Base-by-base conservation (phyloP, 176 grass and related monocot species). In the Avena atlantica region DNA sequence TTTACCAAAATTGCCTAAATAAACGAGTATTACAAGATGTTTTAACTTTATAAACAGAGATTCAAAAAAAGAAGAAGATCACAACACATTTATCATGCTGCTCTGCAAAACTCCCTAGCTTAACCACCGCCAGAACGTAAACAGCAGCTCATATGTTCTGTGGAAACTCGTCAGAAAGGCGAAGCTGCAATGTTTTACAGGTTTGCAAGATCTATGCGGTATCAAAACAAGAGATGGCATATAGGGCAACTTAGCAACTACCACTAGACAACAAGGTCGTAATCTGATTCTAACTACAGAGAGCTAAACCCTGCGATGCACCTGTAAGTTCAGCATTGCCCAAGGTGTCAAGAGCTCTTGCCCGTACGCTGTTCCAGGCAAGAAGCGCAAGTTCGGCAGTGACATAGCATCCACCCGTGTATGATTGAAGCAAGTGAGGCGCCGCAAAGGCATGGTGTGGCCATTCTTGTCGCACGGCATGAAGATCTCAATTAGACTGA, bases 101-200 rank as follows among this genome's bases (percentile, higher is more conserved):
- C 12, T 48, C 9, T 23, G 52, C 72, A 77, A 7, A 34, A 9
- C 21, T 75, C 70, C 9, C 9, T 63, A 74, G 2, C 17, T 16
- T 63, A 84, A 74, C 87, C 31, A 75, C 24, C 37, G 24, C 56
- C 31, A 34, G 20, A 84, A 67, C 9, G 23, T 52, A 86, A 52
- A 52, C 60, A 81, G 77, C 67, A 34, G 4, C 61, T 19, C 13
- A 82, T 15, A 78, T 57, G 48, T 66, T 70, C 9, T 11, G 2
- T 47, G 4, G 45, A 23, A 12, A 45, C 23, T 78, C 42, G 1
- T 20, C 56, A 74, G 56, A 23, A 63, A 56, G 62, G 65, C 1
- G 24, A 87, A 57, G 57, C 57, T 61, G 17, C 13, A 1, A 50
- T 74, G 58, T 75, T 87, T 37, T 91, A 77, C 70, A 85, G 31